Evolutionary conservation across 768 basidiomycete species (phyloP), one percentile per base, ranked within the genome.

Genomic region (Mycena rosella): DNA sequence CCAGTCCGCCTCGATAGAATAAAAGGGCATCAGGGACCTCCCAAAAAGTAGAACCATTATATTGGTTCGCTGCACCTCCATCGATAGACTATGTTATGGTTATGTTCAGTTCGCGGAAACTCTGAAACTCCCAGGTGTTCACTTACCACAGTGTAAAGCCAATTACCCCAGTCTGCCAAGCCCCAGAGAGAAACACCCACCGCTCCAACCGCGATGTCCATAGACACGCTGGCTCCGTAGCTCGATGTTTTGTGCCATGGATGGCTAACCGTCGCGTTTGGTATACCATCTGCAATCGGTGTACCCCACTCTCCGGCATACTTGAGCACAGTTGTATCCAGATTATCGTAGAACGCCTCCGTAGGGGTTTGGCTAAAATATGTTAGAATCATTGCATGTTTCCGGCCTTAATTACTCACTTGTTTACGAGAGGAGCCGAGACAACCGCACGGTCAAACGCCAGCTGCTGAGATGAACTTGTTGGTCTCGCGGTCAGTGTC

Each of bases 31-130:
- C 64, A 22, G 68, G 68, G 22, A 69, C 68, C n/a, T 70, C 36
- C 59, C 59, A 70, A 34, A 65, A 69, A n/a, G 68, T 69, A 22
- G 53, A 57, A 32, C 68, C 59, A 29, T 70, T 70, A 48, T 57
- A 62, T 10, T 7, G 34, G 29, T 30, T 62, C 27, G 11, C 40
- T 17, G 40, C 24, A 9, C 44, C 22, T 14, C 47, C 47, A 34
- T 64, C 63, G 52, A 65, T 32, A 44, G 51, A 55, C 27, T n/a
- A n/a, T n/a, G n/a, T n/a, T n/a, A n/a, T n/a, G n/a, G n/a, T n/a
- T n/a, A n/a, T n/a, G n/a, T n/a, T n/a, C n/a, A n/a, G n/a, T n/a
- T n/a, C n/a, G n/a, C n/a, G n/a, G n/a, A n/a, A n/a, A n/a, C n/a
- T n/a, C n/a, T n/a, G n/a, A n/a, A n/a, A n/a, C n/a, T n/a, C n/a